Conservation (phyloP, 2,329 filamentous ascomycete genomes). For the Verticillium albo-atrum region DNA sequence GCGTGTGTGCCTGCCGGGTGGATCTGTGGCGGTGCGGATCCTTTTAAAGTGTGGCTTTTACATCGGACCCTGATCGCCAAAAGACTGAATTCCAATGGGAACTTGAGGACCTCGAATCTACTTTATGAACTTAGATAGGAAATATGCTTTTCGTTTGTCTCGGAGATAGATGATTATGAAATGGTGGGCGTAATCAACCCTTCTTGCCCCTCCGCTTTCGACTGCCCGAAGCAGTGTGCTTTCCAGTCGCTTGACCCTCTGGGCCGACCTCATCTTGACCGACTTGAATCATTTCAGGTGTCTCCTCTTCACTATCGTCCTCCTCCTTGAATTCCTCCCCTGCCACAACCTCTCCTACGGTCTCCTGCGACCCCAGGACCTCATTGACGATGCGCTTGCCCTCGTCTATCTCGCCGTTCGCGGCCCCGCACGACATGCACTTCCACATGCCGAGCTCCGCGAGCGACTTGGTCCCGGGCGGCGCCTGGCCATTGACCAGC, state of each 20-base stretch:
- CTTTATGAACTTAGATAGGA: background rate
- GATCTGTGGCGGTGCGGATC: background rate
- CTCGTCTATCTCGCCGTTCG: conserved; percentile 80
- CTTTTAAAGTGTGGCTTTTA: background rate
- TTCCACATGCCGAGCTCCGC: conserved; percentile 83
- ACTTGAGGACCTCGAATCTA: background rate
- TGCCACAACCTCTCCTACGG: conserved; percentile 3
- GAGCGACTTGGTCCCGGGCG: conserved; percentile 73
- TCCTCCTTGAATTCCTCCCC: conserved; percentile 14
- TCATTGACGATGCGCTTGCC: conserved; percentile 67
- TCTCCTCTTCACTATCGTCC: background rate
- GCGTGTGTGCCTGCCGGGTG: background rate
- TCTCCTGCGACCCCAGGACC: conserved; percentile 37
- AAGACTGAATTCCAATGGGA: too few relatives aligned
- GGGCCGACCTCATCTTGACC: background rate
- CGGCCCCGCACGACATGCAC: conserved; percentile 76
- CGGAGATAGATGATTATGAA: background rate
- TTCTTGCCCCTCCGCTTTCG: conserved; percentile 13
- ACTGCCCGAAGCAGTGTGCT: conserved; percentile 7
- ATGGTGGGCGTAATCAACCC: background rate
- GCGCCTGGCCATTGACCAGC: conserved; percentile 92
- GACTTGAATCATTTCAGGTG: conserved; percentile 4
- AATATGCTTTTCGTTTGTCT: background rate
- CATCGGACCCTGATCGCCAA: background rate
- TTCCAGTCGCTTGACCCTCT: conserved; percentile 7